Evolutionary conservation across 768 basidiomycete genomes (phyloP).

Genomic region (Scleroderma citrinum): DNA sequence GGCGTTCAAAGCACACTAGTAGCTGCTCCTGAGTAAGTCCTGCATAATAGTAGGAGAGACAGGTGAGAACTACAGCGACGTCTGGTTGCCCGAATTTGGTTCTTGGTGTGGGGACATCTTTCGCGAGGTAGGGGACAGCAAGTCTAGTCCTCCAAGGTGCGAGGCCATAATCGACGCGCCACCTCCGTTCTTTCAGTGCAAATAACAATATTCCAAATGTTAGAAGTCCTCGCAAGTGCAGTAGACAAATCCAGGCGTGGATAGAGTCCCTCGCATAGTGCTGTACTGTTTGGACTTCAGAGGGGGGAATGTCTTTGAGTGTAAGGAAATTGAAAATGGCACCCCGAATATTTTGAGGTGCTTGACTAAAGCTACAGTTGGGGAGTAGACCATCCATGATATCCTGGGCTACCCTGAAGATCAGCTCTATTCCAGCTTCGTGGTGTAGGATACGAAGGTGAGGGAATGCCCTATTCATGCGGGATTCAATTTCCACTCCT

Average conservation of each 20-base stretch:
- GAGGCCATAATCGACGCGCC: constrained; percentile 36
- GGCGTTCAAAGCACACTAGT: constrained; percentile 20
- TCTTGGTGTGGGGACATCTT: constrained; percentile 30
- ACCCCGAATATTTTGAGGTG: not conserved
- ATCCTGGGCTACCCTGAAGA: constrained; percentile 10
- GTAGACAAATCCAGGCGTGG: constrained; percentile 16
- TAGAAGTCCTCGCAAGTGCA: constrained; percentile 32
- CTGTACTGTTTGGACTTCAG: constrained; percentile 7
- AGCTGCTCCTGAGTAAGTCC: constrained; percentile 28
- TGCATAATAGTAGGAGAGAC: constrained; percentile 23
- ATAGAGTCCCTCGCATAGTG: not conserved
- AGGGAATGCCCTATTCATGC: constrained; percentile 15
- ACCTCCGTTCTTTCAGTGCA: constrained; percentile 29
- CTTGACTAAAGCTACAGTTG: constrained; percentile 12
- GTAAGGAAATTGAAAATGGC: constrained; percentile 21
- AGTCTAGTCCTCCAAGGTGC: constrained; percentile 26
- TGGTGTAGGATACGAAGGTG: constrained; percentile 17
- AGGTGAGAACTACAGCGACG: not conserved
- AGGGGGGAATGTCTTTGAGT: not conserved
- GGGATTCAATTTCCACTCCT: not conserved
- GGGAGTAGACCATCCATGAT: constrained; percentile 13
- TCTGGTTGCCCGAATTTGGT: constrained; percentile 36
- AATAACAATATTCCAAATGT: constrained; percentile 27
- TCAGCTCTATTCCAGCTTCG: constrained; percentile 8
- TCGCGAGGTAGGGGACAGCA: constrained; percentile 34